Evolutionary conservation across 2,329 filamentous ascomycete genomes (phyloP), one percentile per base, ranked within the genome.

Genomic region (Dactylonectria macrodidyma): DNA sequence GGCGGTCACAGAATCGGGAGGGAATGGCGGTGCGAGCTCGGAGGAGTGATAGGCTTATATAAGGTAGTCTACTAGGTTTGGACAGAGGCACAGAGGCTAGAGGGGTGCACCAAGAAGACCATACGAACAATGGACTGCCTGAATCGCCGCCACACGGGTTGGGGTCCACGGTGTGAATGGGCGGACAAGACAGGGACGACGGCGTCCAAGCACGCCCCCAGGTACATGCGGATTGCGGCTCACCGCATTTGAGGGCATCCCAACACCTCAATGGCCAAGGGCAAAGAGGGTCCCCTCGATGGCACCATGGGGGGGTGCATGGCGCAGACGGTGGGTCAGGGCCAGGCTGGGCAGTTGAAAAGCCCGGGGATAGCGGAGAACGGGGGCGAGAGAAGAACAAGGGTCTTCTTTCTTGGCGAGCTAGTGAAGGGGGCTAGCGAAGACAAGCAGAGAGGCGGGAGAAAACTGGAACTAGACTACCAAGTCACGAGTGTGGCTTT

Each of bases 31-130:
- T 50, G 54, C 56, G 57, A 41, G 36, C 44, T 59, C 50, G 66
- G 59, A 51, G 41, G 54, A 51, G 62, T n/a, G 58, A 68, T 58
- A 19, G 48, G 12, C 36, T 46, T 61, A 65, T 65, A 67, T 62
- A 59, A 30, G 54, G 26, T 2, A 19, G 19, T 19, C 19, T 19
- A 30, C 26, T 30, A 30, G 26, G 26, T 30, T 5, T 30, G 4
- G 4, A 30, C 26, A 30, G 4, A 30, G 26, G 26, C 7, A 30
- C 26, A 30, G 26, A 30, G 26, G 26, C 26, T 7, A 30, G 26
- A 30, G 26, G 26, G 26, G 26, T 30, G 24, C 26, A 48, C 22
- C 22, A 16, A 16, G 16, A 44, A 30, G 22, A 10, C 34, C 11
- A 33, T 44, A 54, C 51, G 30, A 34, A 10, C 24, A 54, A 14